These are phyloP conservation scores for Penicillium sp. DNA, from an alignment of 2,329 filamentous ascomycete species.

Conservation along the genomic window DNA sequence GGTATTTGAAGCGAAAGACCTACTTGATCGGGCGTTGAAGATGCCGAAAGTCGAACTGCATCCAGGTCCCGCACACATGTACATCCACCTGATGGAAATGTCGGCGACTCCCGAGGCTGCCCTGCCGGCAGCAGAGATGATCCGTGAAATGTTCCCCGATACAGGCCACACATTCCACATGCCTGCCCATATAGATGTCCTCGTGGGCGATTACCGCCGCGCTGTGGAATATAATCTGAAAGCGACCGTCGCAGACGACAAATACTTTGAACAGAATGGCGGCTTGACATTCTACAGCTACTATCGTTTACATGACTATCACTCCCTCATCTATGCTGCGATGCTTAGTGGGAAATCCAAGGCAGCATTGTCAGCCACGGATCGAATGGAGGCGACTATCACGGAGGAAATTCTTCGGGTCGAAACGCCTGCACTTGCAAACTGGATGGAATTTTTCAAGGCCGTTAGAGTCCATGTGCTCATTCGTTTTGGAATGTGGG, in stretches of 20 bases:
- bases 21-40: conserved; percentile 58
- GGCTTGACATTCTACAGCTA: conserved; percentile 68
- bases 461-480: conserved; percentile 65
- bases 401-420: conserved; percentile 62
- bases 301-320: conserved; percentile 70
- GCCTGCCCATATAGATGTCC: conserved; percentile 71
- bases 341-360: conserved; percentile 68
- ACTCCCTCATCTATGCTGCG: conserved; percentile 71
- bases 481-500: conserved; percentile 70
- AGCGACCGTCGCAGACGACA: conserved; percentile 65
- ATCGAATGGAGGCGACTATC: conserved; percentile 58
- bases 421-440: conserved; percentile 68
- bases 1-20: conserved; percentile 54
- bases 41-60: conserved; percentile 52
- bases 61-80: conserved; percentile 68
- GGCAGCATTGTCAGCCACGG: conserved; percentile 59
- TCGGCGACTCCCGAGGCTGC: conserved; percentile 62
- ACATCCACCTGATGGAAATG: conserved; percentile 77
- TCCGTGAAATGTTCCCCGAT: conserved; percentile 65
- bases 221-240: conserved; percentile 65
- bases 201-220: conserved; percentile 67
- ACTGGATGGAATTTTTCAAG: conserved; percentile 72
- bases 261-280: conserved; percentile 58
- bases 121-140: conserved; percentile 56
- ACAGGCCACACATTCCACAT: conserved; percentile 70